Evolutionary conservation across 306 rosid genomes (phyloP).

Genomic region (Trifolium dubium): DNA sequence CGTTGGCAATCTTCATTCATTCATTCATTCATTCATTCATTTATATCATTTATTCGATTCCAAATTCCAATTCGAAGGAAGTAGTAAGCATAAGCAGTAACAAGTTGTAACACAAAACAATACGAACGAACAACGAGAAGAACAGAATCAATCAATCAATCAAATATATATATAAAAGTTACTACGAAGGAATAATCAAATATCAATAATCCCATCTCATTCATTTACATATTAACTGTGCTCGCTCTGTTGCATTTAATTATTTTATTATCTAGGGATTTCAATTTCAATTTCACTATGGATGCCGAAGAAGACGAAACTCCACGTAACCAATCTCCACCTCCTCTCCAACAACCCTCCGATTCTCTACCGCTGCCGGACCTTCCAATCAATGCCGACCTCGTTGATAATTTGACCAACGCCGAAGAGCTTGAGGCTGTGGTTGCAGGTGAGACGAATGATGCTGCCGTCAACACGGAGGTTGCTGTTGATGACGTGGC

Average conservation of each 20-base stretch:
- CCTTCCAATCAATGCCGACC: slow-evolving; percentile 22
- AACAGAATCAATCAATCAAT: neutral
- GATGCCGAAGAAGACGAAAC: slow-evolving; percentile 66
- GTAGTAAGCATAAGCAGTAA: too few relatives aligned
- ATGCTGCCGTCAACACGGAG: neutral
- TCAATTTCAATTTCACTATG: slow-evolving; percentile 53
- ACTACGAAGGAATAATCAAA: neutral
- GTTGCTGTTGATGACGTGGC: neutral
- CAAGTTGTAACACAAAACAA: too few relatives aligned
- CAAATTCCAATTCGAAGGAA: neutral
- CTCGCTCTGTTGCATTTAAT: neutral
- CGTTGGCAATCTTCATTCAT: neutral
- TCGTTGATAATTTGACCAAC: neutral
- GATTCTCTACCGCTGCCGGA: slow-evolving; percentile 21
- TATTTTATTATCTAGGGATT: too few relatives aligned
- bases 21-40: too few relatives aligned
- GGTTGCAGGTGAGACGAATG: neutral
- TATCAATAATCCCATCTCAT: neutral
- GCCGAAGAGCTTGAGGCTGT: neutral
- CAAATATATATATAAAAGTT: too few relatives aligned
- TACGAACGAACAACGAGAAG: too few relatives aligned
- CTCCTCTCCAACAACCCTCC: slow-evolving; percentile 28
- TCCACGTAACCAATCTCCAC: slow-evolving; percentile 33
- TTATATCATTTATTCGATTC: neutral
- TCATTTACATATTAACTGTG: too few relatives aligned